These are phyloP conservation scores for Rhizoclosmatium globosum DNA, from an alignment of 192 early-diverging fungal species.

Conservation along the genomic window DNA sequence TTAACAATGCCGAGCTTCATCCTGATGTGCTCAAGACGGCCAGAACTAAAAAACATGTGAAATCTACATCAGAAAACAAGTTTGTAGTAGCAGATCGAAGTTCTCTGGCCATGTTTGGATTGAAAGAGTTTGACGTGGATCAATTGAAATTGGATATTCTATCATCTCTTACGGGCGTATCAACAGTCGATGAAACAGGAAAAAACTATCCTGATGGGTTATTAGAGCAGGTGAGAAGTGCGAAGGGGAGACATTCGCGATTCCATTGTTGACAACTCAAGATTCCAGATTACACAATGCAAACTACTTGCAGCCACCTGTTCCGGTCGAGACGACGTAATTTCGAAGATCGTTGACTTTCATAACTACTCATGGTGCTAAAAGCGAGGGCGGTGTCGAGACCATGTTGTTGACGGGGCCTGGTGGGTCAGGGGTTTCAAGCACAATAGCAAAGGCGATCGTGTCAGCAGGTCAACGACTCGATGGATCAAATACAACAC, in stretches of 20 bases:
- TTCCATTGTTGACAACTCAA: background rate
- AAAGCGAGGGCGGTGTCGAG: background rate
- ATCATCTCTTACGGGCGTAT: background rate
- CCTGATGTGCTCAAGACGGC: background rate
- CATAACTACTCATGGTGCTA: background rate
- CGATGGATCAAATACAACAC: background rate
- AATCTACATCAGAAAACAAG: background rate
- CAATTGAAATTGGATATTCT: background rate
- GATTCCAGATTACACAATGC: background rate
- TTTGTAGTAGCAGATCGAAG: background rate
- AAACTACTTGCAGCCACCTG: background rate
- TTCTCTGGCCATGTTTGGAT: background rate
- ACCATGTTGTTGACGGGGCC: background rate
- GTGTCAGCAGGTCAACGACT: background rate
- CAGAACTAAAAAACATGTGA: background rate
- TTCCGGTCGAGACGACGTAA: background rate
- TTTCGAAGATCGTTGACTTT: background rate
- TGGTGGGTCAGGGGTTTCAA: conserved; percentile 12
- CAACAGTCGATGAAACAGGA: background rate
- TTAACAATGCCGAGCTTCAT: background rate
- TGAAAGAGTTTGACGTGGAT: background rate
- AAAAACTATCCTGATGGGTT: background rate
- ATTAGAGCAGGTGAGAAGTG: background rate
- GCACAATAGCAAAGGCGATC: background rate
- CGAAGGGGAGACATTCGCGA: background rate